Base-by-base conservation (phyloP, 2,329 filamentous ascomycete genomes). In the Talaromyces marneffei region DNA sequence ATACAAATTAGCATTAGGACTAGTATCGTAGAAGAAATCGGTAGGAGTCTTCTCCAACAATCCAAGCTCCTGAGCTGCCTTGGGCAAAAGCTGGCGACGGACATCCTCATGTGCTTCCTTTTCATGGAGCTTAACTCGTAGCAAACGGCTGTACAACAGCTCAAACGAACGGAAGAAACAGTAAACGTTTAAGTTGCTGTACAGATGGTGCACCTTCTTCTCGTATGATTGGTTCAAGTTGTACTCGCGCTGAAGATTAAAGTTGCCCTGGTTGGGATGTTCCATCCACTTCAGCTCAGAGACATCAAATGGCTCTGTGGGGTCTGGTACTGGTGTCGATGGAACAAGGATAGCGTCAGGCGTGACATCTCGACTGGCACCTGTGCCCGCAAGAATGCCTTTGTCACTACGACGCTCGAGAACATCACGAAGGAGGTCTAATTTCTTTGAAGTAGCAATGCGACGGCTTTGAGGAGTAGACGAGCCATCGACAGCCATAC, bases 111-210 rank as follows among this genome's bases (percentile, higher is more conserved):
- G 81, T 9, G 95, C 92, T 48, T 87, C 84, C 2, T 84, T 82
- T 68, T 90, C 89, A 70, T 88, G 88, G 62, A 87, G 82, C 78
- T 97, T 97, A 74, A 97, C 86, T 63, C 89, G 89, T 65, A 88
- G 81, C 14, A 99, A 82, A 42, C 94, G 87, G 69, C 87, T 85
- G 76, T 96, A 97, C 4, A 99, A 80, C n/a, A 89, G 89, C 71
- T 96, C 87, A 73, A 99, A 94, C 64, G 96, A 87, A 67, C 89
- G 90, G 79, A 99, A 89, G 81, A 99, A 97, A 75, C 94, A 92
- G 72, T 92, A 96, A 63, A 99, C 88, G 3, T 89, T 91, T 69
- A 91, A 85, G 74, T 97, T 97, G 73, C 88, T 88, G 78, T 95
- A 99, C 72, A 97, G 86, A 72, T 93, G 93, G 79, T 91, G 96